Base-by-base conservation (phyloP, 2,329 filamentous ascomycete genomes). In the Magnaporthiopsis rhizophila region DNA sequence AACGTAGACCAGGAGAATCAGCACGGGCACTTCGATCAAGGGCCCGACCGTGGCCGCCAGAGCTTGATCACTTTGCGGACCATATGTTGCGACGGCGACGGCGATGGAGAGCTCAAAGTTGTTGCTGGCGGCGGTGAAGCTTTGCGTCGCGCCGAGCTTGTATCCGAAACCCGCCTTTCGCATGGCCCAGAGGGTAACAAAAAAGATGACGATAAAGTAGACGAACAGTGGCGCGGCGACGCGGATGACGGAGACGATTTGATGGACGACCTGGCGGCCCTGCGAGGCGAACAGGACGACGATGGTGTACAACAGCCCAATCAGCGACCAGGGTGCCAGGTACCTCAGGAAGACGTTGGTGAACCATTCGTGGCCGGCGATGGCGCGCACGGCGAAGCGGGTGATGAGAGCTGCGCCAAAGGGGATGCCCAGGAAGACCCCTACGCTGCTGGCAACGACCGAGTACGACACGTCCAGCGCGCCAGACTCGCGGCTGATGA, bases 71-170 rank as follows among this genome's bases (percentile, higher is more conserved):
- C 90, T 94, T 57, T 89, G 78, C 0, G 88, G 82, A 0, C 92
- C 92, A 75, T 89, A 96, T 0, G 89, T 89, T 0, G 92, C 89
- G 3, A 96, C 87, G 0, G 90, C 90, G 0, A 97, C 92, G 0
- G 92, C 92, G 75, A 97, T 96, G 0, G 92, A 91, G 30, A 97
- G 78, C 78, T 97, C 92, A 71, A 97, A 97, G 73, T 97, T 96
- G 72, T 97, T 97, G 73, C 92, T 96, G 0, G 91, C 90, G 0
- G 91, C 93, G 0, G 91, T 96, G 70, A 96, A 95, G 72, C 90
- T 92, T 76, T 96, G 91, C 2, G 91, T 94, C 13, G 83, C 34
- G 34, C 34, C 9, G 34, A 36, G 6, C 34, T 36, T 36, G 91
- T 95, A 2, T 80, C 70, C 36, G 36, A 38, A 38, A 12, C 13